Base-by-base conservation (phyloP, 1,284 basidiomycete species). In the Ceratobasidium sp. region DNA sequence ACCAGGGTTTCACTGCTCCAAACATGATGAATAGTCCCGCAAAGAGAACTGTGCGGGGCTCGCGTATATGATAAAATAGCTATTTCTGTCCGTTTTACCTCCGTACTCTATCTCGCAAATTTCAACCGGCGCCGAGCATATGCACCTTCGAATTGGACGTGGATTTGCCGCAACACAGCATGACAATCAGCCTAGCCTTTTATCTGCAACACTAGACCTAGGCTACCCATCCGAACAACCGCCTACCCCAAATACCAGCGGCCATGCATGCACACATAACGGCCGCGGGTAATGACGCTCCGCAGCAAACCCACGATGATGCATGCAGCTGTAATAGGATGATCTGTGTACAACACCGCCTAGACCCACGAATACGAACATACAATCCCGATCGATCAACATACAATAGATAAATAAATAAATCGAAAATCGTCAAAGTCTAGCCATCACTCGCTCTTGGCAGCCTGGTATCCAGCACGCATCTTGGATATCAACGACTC, bases 401-500 rank as follows among this genome's bases (percentile, higher is more conserved):
- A 46, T 21, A 61, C 9, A 23, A 39, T 41, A 58, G 5, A 58
- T n/a, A 58, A 58, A 41, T 21, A 58, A 58, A 39, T 10, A 45
- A 34, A 18, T 6, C 41, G 14, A 41, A n/a, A 36, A 16, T 28
- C n/a, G n/a, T n/a, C 32, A 21, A 26, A 48, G 32, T 46, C 53
- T 57, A 57, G 9, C 34, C 21, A 48, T 62, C 32, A 34, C 34
- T 41, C 48, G 12, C 48, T 41, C 64, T 67, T 67, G 64, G 28
- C 48, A 18, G 48, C 45, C 32, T 64, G 61, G 46, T 50, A 52
- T n/a, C 64, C 64, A 23, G 64, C 50, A 23, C 64, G 64, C 50
- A 67, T 67, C 50, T 67, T 67, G 32, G 50, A 55, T 41, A 67
- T 55, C 26, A 67, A 34, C 16, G 50, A 32, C 48, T 67, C 64